These are phyloP conservation scores for Scutellaria minor DNA, from an alignment of 257 asterid genomes.

Conservation along the genomic window DNA sequence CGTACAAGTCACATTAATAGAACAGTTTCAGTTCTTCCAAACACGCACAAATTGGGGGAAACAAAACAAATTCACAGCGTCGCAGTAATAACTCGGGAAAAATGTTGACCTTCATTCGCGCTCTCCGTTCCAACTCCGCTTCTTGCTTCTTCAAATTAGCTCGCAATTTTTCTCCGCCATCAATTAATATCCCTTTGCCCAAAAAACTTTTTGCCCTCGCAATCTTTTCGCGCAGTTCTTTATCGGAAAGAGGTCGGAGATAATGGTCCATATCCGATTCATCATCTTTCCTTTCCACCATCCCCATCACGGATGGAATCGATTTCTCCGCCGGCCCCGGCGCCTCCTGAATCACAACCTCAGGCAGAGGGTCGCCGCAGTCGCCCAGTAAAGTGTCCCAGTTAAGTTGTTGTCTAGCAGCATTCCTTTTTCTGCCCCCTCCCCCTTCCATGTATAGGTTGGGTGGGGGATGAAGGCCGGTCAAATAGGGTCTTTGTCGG, in stretches of 20 bases:
- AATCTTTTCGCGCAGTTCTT: conserved; percentile 31
- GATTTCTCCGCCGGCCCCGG: conserved; percentile 26
- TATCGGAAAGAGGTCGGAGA: not conserved
- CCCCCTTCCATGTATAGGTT: conserved; percentile 37
- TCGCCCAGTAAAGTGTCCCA: conserved; percentile 23
- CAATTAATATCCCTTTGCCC: not conserved
- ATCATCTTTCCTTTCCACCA: conserved; percentile 13
- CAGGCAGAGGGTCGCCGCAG: conserved; percentile 37
- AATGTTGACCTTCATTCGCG: conserved; percentile 44
- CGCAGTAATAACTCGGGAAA: conserved; percentile 17
- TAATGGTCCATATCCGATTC: not conserved
- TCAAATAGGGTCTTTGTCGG: conserved; percentile 11
- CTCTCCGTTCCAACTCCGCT: conserved; percentile 44
- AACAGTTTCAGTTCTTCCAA: too few relatives aligned
- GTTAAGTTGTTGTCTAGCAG: conserved; percentile 21
- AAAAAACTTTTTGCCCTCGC: not conserved
- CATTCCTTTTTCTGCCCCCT: conserved; percentile 44
- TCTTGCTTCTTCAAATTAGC: not conserved
- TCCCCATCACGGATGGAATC: conserved; percentile 15
- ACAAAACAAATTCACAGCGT: conserved; percentile 6
- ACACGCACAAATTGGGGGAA: conserved; percentile 17
- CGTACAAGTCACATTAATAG: too few relatives aligned
- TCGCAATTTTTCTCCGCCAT: conserved; percentile 42
- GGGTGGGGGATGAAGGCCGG: not conserved
- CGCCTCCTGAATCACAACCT: conserved; percentile 28